Percentiles rank a stretch among this genome's conserved stretches.
phyloP scores from a whole-genome alignment of 2,329 filamentous ascomycete genomes.

The Colletotrichum sp. region DNA sequence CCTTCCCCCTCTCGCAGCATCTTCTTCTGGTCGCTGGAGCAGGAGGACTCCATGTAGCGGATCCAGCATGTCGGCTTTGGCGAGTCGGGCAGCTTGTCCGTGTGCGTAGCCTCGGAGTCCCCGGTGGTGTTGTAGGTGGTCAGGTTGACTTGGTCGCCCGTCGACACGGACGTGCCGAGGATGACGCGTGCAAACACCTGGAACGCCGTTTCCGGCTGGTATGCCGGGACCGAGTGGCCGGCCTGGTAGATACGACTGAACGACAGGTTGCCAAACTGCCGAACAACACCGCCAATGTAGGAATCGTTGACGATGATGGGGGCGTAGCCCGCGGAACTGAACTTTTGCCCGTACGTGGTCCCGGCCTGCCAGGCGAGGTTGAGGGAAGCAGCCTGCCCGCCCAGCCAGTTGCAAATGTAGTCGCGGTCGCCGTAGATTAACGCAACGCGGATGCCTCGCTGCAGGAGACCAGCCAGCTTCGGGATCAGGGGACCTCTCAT shows the following conservation, averaged over 20 bases:
- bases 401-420: conserved; percentile 72
- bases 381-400: conserved; percentile 77
- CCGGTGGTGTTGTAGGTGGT: conserved; percentile 62
- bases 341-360: conserved; percentile 55
- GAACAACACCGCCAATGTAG: conserved; percentile 74
- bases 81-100: conserved; percentile 53
- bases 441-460: conserved; percentile 70
- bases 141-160: conserved; percentile 58
- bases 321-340: conserved; percentile 72
- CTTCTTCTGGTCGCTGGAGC: conserved; percentile 53
- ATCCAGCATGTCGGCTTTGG: conserved; percentile 66
- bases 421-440: conserved; percentile 73
- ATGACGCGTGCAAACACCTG: conserved; percentile 67
- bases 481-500: conserved; percentile 66
- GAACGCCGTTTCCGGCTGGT: conserved; percentile 65
- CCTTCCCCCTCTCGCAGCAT: conserved; percentile 56
- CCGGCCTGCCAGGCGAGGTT: conserved; percentile 58
- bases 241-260: conserved; percentile 72
- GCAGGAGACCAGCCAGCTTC: conserved; percentile 64
- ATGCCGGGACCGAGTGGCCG: conserved; percentile 67
- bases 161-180: conserved; percentile 58
- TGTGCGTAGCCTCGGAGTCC: conserved; percentile 60
- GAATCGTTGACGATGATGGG: conserved; percentile 72
- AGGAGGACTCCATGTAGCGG: conserved; percentile 55
- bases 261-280: conserved; percentile 77